A percentile compares a stretch with the other conserved stretches of the same genome.
Conservation (phyloP, 805 yeast genomes). For the Candida golubevii region DNA sequence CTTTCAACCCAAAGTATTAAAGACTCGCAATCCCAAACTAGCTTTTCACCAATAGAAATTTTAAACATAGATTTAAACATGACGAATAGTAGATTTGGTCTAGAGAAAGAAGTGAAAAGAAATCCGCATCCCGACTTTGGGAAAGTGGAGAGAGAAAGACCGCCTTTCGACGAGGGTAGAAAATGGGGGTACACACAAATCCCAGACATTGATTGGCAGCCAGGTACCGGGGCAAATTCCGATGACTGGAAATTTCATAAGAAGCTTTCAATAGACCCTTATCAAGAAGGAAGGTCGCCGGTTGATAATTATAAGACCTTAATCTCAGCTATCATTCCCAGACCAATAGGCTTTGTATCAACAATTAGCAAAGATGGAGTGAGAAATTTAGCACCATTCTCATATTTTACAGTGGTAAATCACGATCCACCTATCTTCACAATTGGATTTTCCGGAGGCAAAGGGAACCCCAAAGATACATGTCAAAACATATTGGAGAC, state of each 20-base stretch:
- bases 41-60: not conserved
- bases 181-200: slow-evolving; percentile 21
- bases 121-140: slow-evolving; percentile 12
- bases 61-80: not conserved
- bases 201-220: slow-evolving; percentile 36
- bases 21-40: not conserved
- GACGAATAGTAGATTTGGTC: slow-evolving; percentile 3
- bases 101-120: slow-evolving; percentile 5
- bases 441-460: slow-evolving; percentile 43
- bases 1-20: too few relatives aligned
- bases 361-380: slow-evolving; percentile 41
- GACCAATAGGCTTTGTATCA: slow-evolving; percentile 59
- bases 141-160: slow-evolving; percentile 9
- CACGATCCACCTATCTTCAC: slow-evolving; percentile 58
- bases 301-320: slow-evolving; percentile 47
- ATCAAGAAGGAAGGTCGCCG: slow-evolving; percentile 30
- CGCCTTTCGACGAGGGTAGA: slow-evolving; percentile 5
- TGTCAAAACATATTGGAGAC: slow-evolving; percentile 45
- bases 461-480: slow-evolving; percentile 45
- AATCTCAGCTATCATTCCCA: slow-evolving; percentile 51
- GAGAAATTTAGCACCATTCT: slow-evolving; percentile 56
- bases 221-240: slow-evolving; percentile 45
- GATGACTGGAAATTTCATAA: slow-evolving; percentile 42
- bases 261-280: slow-evolving; percentile 49
- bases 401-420: slow-evolving; percentile 46